Conservation (phyloP, 1,284 basidiomycete genomes). For the Ustanciosporium gigantosporum region DNA sequence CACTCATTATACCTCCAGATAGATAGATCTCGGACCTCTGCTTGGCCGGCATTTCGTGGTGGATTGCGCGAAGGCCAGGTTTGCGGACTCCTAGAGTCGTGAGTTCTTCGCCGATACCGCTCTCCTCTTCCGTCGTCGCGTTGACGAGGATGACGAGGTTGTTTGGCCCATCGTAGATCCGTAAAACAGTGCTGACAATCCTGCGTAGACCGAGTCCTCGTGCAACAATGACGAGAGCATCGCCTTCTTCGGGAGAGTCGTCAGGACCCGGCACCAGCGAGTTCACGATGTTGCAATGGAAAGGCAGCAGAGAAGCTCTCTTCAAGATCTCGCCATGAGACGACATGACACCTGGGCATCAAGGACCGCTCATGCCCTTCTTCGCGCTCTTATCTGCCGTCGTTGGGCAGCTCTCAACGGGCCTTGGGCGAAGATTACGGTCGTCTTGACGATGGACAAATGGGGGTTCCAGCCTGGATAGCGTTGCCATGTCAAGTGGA, state of each 20-base stretch:
- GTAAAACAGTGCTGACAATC: conserved; percentile 52
- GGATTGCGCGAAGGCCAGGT: conserved; percentile 81
- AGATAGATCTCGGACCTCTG: conserved; percentile 69
- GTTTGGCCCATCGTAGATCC: conserved; percentile 86
- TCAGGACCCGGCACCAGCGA: conserved; percentile 50
- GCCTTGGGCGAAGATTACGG: no score
- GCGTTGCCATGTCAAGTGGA: no score
- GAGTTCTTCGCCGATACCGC: conserved; percentile 87
- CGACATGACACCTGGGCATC: conserved; percentile 15
- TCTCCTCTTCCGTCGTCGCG: conserved; percentile 82
- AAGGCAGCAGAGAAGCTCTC: conserved; percentile 47
- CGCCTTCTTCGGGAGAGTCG: conserved; percentile 48
- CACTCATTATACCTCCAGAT: conserved; percentile 72
- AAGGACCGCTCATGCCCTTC: no score
- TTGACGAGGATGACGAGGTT: conserved; percentile 82
- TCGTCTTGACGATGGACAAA: no score
- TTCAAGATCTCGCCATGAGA: conserved; percentile 11
- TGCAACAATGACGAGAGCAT: conserved; percentile 64
- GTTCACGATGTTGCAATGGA: conserved; percentile 50
- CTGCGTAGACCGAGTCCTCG: conserved; percentile 54
- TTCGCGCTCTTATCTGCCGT: no score
- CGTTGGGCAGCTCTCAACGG: no score
- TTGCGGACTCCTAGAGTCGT: conserved; percentile 86
- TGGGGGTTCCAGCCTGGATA: no score
- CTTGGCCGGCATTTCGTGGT: conserved; percentile 79